Percentiles rank a stretch among this genome's conserved stretches.
These are phyloP conservation scores for Candida hispaniensis DNA, from an alignment of 805 yeast genomes.

Conservation along the genomic window DNA sequence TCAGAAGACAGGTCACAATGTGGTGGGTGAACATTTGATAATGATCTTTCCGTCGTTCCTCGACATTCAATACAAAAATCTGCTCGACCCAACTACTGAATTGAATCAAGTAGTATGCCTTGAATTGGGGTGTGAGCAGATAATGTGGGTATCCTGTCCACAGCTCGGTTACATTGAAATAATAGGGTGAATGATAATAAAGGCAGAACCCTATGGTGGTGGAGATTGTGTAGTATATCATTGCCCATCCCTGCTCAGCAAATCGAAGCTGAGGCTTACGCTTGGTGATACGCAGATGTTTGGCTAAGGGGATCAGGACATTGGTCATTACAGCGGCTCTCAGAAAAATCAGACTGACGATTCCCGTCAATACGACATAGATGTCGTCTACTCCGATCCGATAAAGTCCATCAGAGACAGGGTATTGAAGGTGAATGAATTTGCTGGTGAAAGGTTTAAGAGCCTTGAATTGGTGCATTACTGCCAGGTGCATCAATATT, in stretches of 20 bases:
- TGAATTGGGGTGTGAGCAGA: slow-evolving; percentile 41
- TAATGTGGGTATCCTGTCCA: slow-evolving; percentile 70
- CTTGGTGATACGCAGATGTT: slow-evolving; percentile 33
- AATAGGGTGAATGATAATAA: slow-evolving; percentile 50
- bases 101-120: slow-evolving; percentile 60
- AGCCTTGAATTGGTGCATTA: slow-evolving; percentile 25
- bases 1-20: slow-evolving; percentile 59
- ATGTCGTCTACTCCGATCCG: slow-evolving; percentile 20
- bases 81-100: slow-evolving; percentile 78
- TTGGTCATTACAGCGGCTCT: slow-evolving; percentile 52
- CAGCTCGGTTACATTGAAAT: slow-evolving; percentile 43
- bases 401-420: slow-evolving; percentile 19
- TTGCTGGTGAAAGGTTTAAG: slow-evolving; percentile 29
- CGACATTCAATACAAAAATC: slow-evolving; percentile 63
- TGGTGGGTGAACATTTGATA: slow-evolving; percentile 84
- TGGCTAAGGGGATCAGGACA: slow-evolving; percentile 48
- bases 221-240: slow-evolving; percentile 46
- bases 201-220: slow-evolving; percentile 48
- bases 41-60: slow-evolving; percentile 71
- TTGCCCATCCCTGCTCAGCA: slow-evolving; percentile 80
- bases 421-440: slow-evolving; percentile 36
- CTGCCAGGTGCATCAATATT: slow-evolving; percentile 21
- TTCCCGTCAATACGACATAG: slow-evolving; percentile 39
- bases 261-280: slow-evolving; percentile 52
- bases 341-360: slow-evolving; percentile 46